These are phyloP conservation scores for Bretziella fagacearum DNA, from an alignment of 2,329 filamentous ascomycete genomes.

Conservation along the genomic window DNA sequence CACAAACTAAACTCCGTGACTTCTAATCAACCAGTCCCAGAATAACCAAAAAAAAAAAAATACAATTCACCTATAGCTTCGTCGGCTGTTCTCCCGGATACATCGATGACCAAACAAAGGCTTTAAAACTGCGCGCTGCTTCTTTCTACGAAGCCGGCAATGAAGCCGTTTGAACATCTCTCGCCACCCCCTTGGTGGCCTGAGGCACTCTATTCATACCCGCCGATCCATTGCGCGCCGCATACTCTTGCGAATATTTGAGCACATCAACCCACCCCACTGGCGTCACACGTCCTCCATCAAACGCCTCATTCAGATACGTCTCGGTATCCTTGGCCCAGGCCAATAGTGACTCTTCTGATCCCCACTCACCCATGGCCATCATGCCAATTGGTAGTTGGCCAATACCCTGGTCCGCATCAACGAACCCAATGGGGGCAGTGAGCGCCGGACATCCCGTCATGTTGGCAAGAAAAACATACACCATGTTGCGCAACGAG, in stretches of 20 bases:
- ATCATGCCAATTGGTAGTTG: slow-evolving; percentile 43
- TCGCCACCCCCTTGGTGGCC: not conserved
- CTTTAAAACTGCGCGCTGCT: not conserved
- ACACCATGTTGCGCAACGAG: slow-evolving; percentile 66
- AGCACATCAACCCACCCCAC: slow-evolving; percentile 43
- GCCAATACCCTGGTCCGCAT: slow-evolving; percentile 38
- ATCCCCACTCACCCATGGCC: slow-evolving; percentile 50
- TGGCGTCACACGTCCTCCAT: slow-evolving; percentile 34
- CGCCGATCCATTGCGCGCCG: not conserved
- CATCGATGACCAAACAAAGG: not conserved
- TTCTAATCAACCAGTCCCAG: too few relatives aligned
- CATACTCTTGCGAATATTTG: slow-evolving; percentile 19
- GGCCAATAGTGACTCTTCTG: slow-evolving; percentile 43
- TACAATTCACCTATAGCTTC: not conserved
- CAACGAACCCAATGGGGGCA: slow-evolving; percentile 57
- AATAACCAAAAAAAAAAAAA: not conserved
- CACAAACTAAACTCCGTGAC: too few relatives aligned
- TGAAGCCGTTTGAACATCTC: not conserved
- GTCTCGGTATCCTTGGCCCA: slow-evolving; percentile 42
- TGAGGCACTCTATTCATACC: not conserved
- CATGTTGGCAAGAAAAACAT: slow-evolving; percentile 72
- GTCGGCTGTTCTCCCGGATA: not conserved
- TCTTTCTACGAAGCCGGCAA: slow-evolving; percentile 1
- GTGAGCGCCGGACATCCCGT: slow-evolving; percentile 59
- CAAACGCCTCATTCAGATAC: slow-evolving; percentile 33